Base-by-base conservation (phyloP, 2,329 filamentous ascomycete genomes). In the Xylariales sp. region DNA sequence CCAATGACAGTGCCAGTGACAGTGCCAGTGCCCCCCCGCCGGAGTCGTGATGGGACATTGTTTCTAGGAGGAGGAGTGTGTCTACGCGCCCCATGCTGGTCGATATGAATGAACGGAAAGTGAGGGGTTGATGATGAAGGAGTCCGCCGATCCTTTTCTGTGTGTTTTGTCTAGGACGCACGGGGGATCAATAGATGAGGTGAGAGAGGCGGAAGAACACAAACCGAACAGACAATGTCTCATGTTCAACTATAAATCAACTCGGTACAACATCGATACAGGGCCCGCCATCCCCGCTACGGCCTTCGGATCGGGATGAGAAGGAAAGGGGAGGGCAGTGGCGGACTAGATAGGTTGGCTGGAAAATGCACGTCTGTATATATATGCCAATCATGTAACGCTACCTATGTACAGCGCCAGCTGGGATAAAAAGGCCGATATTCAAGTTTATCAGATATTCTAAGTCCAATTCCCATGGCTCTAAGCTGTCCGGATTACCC, bases 311-410 rank as follows among this genome's bases (percentile, higher is more conserved):
- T 8, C 7, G 36, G 41, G 49, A 16, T 48, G 39, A 48, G 36
- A 16, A 45, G 18, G n/a, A 48, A 52, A 58, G 43, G n/a, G 58
- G n/a, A 41, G 39, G 39, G 14, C 30, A 34, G 48, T 59, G 32
- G 52, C 6, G 23, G n/a, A 53, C 45, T 10, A 45, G 61, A 14
- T 12, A 45, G 43, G 5, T 34, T 32, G 12, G 23, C 56, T 16
- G 46, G 45, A 23, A 45, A 49, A 59, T 54, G 58, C 36, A 62
- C 28, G 16, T 32, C 12, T 69, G 43, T 57, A 66, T 62, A 63
- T 66, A 65, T 65, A 65, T 70, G 39, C 55, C 58, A 65, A 65
- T 48, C 64, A 70, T 71, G 68, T 70, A 72, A 69, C 62, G 69
- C 58, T 69, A 67, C 39, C 50, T 62, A 64, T 69, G 58, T 67